Conservation (phyloP, 768 basidiomycete genomes). For the Pisolithus microcarpus region DNA sequence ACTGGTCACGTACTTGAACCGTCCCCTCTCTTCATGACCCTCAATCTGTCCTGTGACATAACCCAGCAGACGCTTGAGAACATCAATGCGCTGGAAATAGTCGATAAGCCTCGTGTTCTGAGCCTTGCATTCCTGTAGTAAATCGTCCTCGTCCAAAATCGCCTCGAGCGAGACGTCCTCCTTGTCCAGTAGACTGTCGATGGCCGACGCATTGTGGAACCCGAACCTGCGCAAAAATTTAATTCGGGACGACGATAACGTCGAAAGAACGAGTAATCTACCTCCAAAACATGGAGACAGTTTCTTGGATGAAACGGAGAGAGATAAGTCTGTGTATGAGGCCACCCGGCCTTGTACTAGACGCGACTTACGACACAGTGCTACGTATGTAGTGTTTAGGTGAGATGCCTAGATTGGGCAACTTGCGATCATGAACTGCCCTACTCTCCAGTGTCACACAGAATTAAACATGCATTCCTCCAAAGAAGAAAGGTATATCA, state of each 20-base stretch:
- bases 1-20: constrained; percentile 63
- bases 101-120: constrained; percentile 87
- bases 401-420: constrained; percentile 20
- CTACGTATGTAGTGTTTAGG: constrained; percentile 6
- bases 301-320: constrained; percentile 8
- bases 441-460: neutral
- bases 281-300: constrained; percentile 43
- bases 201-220: constrained; percentile 81
- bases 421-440: constrained; percentile 3
- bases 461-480: no score
- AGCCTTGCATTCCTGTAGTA: constrained; percentile 91
- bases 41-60: constrained; percentile 88
- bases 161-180: constrained; percentile 86
- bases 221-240: constrained; percentile 57
- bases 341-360: constrained; percentile 4
- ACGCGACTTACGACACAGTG: constrained; percentile 17
- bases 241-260: neutral
- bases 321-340: neutral
- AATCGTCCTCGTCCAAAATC: constrained; percentile 88
- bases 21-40: constrained; percentile 67
- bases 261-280: constrained; percentile 16
- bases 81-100: constrained; percentile 77
- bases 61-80: constrained; percentile 69
- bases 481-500: constrained; percentile 16
- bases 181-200: constrained; percentile 86